Evolutionary conservation across 2,329 filamentous ascomycete genomes (phyloP).

Genomic region (Apiospora aurea): DNA sequence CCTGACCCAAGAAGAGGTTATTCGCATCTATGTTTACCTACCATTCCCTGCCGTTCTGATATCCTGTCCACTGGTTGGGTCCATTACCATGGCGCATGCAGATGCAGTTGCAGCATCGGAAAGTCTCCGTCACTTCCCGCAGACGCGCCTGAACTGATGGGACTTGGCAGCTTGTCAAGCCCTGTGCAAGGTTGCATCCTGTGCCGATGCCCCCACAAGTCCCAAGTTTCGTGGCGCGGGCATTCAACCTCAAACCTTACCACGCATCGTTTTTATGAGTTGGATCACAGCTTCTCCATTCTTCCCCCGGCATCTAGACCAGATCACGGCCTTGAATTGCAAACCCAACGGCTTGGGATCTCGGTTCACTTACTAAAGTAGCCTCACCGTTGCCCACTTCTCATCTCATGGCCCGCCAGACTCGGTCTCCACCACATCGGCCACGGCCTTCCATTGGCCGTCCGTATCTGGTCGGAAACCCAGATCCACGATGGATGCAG

Average conservation of each 20-base stretch:
- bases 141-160: background rate
- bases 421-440: background rate
- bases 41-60: background rate
- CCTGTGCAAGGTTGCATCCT: background rate
- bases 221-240: slow-evolving; percentile 5
- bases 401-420: background rate
- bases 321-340: background rate
- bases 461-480: background rate
- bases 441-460: background rate
- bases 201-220: background rate
- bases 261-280: slow-evolving; percentile 1
- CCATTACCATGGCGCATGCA: background rate
- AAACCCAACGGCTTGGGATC: background rate
- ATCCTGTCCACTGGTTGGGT: background rate
- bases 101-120: background rate
- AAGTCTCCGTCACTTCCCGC: background rate
- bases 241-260: slow-evolving; percentile 11
- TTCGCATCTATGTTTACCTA: too few relatives aligned
- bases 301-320: background rate
- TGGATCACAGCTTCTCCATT: background rate
- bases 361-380: background rate
- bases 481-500: slow-evolving; percentile 8
- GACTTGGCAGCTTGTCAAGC: background rate
- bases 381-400: background rate
- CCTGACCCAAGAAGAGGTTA: too few relatives aligned